Percentiles rank a stretch among this genome's conserved stretches.
These are phyloP conservation scores for Scytalidium lignicola DNA, from an alignment of 2,329 filamentous ascomycete genomes.

Conservation along the genomic window DNA sequence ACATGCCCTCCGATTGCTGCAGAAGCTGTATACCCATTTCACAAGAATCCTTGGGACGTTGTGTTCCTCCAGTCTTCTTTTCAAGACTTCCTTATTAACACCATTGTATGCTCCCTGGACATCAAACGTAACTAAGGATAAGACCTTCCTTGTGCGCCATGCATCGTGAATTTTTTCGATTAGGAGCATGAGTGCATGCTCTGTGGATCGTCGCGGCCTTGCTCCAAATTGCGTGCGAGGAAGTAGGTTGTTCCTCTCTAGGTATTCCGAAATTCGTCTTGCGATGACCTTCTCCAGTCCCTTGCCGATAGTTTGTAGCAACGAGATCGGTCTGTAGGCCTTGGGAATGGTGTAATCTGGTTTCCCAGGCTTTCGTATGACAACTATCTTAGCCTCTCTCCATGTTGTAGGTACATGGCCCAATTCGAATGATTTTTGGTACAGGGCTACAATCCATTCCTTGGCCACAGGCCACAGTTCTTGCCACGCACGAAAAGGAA, in stretches of 20 bases:
- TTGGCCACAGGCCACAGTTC: no score
- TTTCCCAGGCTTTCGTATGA: no score
- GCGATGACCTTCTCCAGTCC: conserved; percentile 12
- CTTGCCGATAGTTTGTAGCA: conserved; percentile 10
- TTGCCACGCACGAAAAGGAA: no score
- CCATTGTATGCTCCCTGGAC: conserved; percentile 35
- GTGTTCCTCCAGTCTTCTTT: conserved; percentile 1
- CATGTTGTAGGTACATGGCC: no score
- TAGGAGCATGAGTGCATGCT: conserved; percentile 12
- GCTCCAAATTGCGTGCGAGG: conserved; percentile 33
- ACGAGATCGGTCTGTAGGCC: conserved; percentile 7
- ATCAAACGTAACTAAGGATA: conserved; percentile 32
- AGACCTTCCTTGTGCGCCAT: conserved; percentile 23
- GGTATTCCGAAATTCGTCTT: conserved; percentile 23
- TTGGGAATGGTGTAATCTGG: neutral
- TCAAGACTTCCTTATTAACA: conserved; percentile 17
- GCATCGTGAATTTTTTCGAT: conserved; percentile 21
- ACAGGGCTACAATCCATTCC: no score
- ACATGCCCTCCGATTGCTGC: conserved; percentile 17
- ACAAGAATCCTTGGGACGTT: neutral
- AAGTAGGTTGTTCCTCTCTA: conserved; percentile 27
- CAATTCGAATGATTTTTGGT: no score
- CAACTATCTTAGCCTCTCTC: no score
- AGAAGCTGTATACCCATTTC: conserved; percentile 26
- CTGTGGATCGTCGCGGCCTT: conserved; percentile 6